Percentiles rank a stretch among this genome's conserved stretches.
Conservation (phyloP, 352 stramenopile genomes). For the Pythium insidiosum region DNA sequence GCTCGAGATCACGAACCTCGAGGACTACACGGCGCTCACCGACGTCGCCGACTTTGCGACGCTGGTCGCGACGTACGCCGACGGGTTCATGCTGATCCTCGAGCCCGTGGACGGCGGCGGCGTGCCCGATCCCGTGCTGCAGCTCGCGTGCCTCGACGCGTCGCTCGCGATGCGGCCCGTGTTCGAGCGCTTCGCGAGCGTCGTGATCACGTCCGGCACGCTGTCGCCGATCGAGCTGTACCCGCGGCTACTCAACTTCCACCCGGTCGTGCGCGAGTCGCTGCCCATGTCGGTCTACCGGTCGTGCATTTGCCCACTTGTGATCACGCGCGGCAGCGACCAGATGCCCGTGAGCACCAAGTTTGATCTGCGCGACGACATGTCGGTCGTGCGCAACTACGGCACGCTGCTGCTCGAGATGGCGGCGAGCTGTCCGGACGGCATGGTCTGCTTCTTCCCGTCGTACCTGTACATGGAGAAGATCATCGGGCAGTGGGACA, state of each 20-base stretch:
- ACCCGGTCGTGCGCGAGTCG: slow-evolving; percentile 93
- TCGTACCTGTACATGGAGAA: slow-evolving; percentile 99
- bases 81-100: slow-evolving; percentile 98
- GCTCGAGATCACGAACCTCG: slow-evolving; percentile 95
- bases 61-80: slow-evolving; percentile 94
- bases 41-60: slow-evolving; percentile 97
- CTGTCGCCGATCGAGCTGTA: slow-evolving; percentile 99
- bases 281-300: slow-evolving; percentile 98
- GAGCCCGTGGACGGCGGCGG: slow-evolving; percentile 90
- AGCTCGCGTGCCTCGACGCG: slow-evolving; percentile 96
- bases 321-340: slow-evolving; percentile 96
- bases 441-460: slow-evolving; percentile 99
- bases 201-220: slow-evolving; percentile 91
- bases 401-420: slow-evolving; percentile 94
- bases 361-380: slow-evolving; percentile 83
- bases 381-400: slow-evolving; percentile 95
- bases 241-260: slow-evolving; percentile 97
- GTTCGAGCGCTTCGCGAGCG: slow-evolving; percentile 92
- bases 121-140: slow-evolving; percentile 76
- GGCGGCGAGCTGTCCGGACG: slow-evolving; percentile 92
- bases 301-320: slow-evolving; percentile 95
- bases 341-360: slow-evolving; percentile 95
- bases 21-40: slow-evolving; percentile 94
- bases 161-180: slow-evolving; percentile 97
- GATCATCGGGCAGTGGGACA: slow-evolving; percentile 96